A percentile compares a stretch with the other conserved stretches of the same genome.
Conservation (phyloP, 306 rosid genomes). For the Dalbergia oliveri region DNA sequence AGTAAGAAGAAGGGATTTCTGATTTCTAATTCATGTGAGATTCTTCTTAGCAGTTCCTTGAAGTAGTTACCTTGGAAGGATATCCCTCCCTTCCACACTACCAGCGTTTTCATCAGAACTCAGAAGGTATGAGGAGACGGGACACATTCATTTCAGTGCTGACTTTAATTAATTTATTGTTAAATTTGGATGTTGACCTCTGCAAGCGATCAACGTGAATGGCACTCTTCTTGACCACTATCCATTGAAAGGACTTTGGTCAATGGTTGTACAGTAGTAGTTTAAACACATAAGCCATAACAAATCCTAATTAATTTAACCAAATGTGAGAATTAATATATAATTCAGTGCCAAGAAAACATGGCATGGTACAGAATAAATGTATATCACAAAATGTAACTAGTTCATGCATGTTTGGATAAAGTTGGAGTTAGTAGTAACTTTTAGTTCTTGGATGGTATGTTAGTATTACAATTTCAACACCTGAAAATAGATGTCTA, state of each 20-base stretch:
- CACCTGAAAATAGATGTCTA: no score
- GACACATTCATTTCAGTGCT: neutral
- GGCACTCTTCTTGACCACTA: conserved; percentile 32
- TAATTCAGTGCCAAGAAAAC: conserved; percentile 37
- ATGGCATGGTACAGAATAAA: neutral
- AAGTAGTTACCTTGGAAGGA: no score
- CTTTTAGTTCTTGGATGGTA: conserved; percentile 41
- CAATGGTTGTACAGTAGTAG: no score
- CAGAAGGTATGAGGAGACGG: neutral
- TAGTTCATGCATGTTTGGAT: neutral
- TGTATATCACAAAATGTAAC: neutral
- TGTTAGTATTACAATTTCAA: no score
- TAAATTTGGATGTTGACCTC: neutral
- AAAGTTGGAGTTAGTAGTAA: conserved; percentile 34
- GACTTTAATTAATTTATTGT: neutral
- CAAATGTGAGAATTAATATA: conserved; percentile 33
- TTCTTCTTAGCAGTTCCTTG: no score
- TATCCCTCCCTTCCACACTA: neutral
- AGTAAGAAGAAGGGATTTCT: no score
- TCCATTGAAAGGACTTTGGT: neutral
- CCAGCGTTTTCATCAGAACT: no score
- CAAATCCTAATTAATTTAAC: conserved; percentile 24
- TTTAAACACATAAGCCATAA: neutral
- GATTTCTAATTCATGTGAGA: no score
- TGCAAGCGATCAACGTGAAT: neutral